These are phyloP conservation scores for Zymoseptoria brevis DNA, from an alignment of 2,329 filamentous ascomycete species.

Conservation along the genomic window DNA sequence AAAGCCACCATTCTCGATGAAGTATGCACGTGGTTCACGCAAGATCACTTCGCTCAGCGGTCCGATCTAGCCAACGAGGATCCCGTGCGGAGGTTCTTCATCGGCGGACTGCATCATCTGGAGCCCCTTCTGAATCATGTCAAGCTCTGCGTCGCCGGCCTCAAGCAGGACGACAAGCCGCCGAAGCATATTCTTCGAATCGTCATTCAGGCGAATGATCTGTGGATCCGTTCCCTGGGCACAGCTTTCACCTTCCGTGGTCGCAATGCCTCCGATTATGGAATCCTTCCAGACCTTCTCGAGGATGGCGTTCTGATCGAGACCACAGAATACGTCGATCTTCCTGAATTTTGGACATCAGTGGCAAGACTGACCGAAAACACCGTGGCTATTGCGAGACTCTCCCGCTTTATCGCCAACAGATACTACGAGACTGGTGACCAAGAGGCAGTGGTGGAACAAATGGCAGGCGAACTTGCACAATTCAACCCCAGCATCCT, in stretches of 20 bases:
- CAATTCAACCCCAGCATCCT: slow-evolving; percentile 48
- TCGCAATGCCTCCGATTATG: slow-evolving; percentile 62
- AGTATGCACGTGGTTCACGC: slow-evolving; percentile 67
- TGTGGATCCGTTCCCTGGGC: slow-evolving; percentile 58
- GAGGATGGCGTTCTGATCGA: slow-evolving; percentile 36
- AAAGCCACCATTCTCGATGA: slow-evolving; percentile 65
- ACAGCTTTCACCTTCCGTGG: slow-evolving; percentile 63
- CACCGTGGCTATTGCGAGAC: slow-evolving; percentile 30
- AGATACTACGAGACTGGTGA: slow-evolving; percentile 33
- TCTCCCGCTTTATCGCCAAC: slow-evolving; percentile 35
- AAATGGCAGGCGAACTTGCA: slow-evolving; percentile 42
- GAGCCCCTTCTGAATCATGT: slow-evolving; percentile 20
- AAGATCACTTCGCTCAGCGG: slow-evolving; percentile 62
- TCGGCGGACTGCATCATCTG: slow-evolving; percentile 34
- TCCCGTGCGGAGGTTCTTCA: slow-evolving; percentile 76
- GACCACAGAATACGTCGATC: slow-evolving; percentile 53
- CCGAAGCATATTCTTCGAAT: slow-evolving; percentile 40
- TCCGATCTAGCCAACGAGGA: slow-evolving; percentile 64
- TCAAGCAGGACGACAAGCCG: slow-evolving; percentile 14
- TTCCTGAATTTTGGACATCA: slow-evolving; percentile 84
- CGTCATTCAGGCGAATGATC: slow-evolving; percentile 62
- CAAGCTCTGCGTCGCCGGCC: slow-evolving; percentile 14
- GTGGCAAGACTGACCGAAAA: slow-evolving; percentile 41
- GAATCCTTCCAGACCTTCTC: slow-evolving; percentile 59
- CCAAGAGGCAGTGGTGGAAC: slow-evolving; percentile 22